These are phyloP conservation scores for Starmerella apicola DNA, from an alignment of 805 yeast genomes.

Conservation along the genomic window DNA sequence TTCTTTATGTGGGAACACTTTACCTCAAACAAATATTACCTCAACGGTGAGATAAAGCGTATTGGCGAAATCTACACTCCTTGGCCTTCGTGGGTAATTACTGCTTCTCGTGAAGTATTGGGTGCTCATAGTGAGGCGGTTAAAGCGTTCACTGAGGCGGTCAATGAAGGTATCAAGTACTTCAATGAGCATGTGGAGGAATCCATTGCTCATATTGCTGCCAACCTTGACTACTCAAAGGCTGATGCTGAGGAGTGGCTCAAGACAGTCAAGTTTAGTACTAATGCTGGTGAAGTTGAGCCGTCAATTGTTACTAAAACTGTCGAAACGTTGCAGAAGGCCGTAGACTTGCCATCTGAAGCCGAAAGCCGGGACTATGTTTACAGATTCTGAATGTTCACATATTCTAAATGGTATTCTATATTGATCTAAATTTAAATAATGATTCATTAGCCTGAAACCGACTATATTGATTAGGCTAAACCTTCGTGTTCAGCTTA, in stretches of 20 bases:
- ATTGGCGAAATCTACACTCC: constrained; percentile 88
- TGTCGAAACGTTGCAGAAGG: constrained; percentile 42
- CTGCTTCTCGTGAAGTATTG: constrained; percentile 35
- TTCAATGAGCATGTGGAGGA: constrained; percentile 51
- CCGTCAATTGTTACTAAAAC: constrained; percentile 43
- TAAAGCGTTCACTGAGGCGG: constrained; percentile 36
- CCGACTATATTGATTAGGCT: not conserved
- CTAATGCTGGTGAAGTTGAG: constrained; percentile 40
- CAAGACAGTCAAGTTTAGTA: constrained; percentile 55
- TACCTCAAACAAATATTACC: constrained; percentile 78
- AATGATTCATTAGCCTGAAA: not conserved
- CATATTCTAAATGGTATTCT: not conserved
- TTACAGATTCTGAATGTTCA: too few relatives aligned
- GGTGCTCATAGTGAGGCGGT: constrained; percentile 21
- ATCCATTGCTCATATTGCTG: constrained; percentile 50
- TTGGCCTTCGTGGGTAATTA: constrained; percentile 91
- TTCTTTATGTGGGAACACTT: constrained; percentile 96
- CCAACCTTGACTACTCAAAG: constrained; percentile 59
- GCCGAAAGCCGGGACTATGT: constrained; percentile 19
- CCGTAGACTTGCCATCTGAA: constrained; percentile 40
- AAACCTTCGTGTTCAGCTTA: not conserved
- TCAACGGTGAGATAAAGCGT: constrained; percentile 60
- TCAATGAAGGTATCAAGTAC: constrained; percentile 56
- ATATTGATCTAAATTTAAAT: not conserved
- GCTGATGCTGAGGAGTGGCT: constrained; percentile 77